Base-by-base conservation (phyloP, 163 green algal species). In the Coccomyxa subellipsoidea region DNA sequence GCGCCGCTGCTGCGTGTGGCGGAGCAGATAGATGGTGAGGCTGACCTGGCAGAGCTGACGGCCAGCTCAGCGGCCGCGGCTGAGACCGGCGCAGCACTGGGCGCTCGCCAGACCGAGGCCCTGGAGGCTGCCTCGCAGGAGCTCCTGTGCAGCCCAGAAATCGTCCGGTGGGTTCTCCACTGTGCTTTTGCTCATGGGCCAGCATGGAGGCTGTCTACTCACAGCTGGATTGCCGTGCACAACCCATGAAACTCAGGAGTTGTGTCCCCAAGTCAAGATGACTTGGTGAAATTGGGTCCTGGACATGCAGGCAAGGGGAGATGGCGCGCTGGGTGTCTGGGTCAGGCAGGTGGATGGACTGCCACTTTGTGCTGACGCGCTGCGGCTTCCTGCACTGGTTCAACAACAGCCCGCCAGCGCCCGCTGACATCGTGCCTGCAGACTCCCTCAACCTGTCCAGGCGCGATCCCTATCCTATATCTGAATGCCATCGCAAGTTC, bases 311-410 rank as follows among this genome's bases (percentile, higher is more conserved):
- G 80, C 90, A 95, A 77, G 93, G 93, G 4, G 71, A 83, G 27
- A 90, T 97, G 87, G 83, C 94, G 70, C 72, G 89, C 0, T 92
- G 87, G 86, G 84, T 93, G 38, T 32, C 80, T 23, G 69, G 69
- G 6, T 40, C 70, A 39, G 39, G 78, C 8, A 39, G 79, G 71
- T 97, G 93, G 93, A 59, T 54, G 47, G 71, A 76, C 7, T 86
- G 82, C 34, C 90, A 95, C 86, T 92, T 90, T 37, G 92, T 96
- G 69, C 87, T 96, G 9, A 96, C 94, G 4, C 85, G 91, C 31
- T 88, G 91, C n/a, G 92, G 93, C 70, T 95, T 93, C 84, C 85
- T 96, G 76, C 93, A 96, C 85, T 95, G 91, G 87, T 95, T 95
- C 77, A 59, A 66, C 0, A 76, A 70, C 66, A 40, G 70, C 32